These are phyloP conservation scores for Exophiala oligosperma DNA, from an alignment of 2,329 filamentous ascomycete genomes.

Conservation along the genomic window DNA sequence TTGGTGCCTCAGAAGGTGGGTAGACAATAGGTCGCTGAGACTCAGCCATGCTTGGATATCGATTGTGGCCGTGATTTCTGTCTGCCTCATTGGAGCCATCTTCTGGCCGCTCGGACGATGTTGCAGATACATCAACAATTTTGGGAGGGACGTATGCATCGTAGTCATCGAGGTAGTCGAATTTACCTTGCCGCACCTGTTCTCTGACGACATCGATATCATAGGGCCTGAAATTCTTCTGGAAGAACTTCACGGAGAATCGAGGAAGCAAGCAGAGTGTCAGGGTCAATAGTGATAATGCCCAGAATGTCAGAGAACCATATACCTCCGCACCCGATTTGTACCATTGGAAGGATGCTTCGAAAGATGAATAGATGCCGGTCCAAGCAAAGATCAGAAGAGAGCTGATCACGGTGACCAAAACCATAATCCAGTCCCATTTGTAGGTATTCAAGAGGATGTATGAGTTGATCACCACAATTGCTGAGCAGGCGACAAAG, in stretches of 20 bases:
- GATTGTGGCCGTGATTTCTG: conserved; percentile 41
- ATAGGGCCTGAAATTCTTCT: conserved; percentile 91
- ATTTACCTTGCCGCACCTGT: conserved; percentile 80
- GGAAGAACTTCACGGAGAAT: conserved; percentile 80
- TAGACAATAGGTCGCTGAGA: conserved; percentile 84
- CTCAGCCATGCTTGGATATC: conserved; percentile 67
- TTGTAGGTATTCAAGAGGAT: conserved; percentile 94
- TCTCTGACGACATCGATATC: conserved; percentile 96
- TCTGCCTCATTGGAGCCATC: conserved; percentile 42
- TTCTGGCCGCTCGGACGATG: conserved; percentile 57
- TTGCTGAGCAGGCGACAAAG: conserved; percentile 79
- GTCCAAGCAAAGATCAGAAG: conserved; percentile 95
- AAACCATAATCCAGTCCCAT: conserved; percentile 94
- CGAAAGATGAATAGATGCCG: conserved; percentile 73
- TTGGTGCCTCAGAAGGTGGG: conserved; percentile 80
- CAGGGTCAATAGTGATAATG: conserved; percentile 73
- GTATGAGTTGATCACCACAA: conserved; percentile 89
- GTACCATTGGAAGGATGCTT: conserved; percentile 66
- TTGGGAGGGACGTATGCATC: conserved; percentile 54
- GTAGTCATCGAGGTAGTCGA: conserved; percentile 67
- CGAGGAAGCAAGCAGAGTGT: conserved; percentile 83
- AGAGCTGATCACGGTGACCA: conserved; percentile 79
- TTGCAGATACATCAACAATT: conserved; percentile 50
- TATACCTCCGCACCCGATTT: conserved; percentile 77
- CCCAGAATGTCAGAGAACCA: conserved; percentile 81